Evolutionary conservation across 2,329 filamentous ascomycete species (phyloP).

Genomic region (Madurella fahalii): DNA sequence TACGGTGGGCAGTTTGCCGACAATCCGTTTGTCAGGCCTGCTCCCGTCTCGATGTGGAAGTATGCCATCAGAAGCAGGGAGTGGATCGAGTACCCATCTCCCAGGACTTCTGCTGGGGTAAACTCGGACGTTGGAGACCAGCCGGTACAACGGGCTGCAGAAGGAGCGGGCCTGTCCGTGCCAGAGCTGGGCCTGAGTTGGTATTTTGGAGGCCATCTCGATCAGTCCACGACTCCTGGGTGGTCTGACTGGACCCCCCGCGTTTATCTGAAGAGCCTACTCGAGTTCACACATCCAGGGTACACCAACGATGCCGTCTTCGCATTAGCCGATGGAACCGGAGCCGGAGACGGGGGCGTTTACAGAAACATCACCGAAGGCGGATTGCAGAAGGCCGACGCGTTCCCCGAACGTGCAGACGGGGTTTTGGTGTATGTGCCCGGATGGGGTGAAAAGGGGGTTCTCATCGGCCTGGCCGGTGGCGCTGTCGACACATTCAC

Average conservation of each 20-base stretch:
- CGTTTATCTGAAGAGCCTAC: slow-evolving; percentile 67
- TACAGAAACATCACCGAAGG: slow-evolving; percentile 73
- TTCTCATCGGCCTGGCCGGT: slow-evolving; percentile 68
- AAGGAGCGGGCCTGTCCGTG: slow-evolving; percentile 69
- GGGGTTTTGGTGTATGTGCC: slow-evolving; percentile 70
- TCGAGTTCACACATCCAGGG: slow-evolving; percentile 73
- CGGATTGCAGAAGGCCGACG: slow-evolving; percentile 60
- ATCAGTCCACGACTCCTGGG: slow-evolving; percentile 51
- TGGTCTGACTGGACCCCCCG: slow-evolving; percentile 64
- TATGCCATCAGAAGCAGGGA: slow-evolving; percentile 57
- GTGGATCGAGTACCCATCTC: slow-evolving; percentile 62
- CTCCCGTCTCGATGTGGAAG: slow-evolving; percentile 62
- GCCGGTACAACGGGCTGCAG: slow-evolving; percentile 64
- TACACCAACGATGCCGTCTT: slow-evolving; percentile 60
- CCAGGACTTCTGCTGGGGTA: slow-evolving; percentile 59
- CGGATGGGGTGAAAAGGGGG: slow-evolving; percentile 66
- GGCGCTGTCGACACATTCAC: slow-evolving; percentile 66
- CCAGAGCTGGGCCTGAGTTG: slow-evolving; percentile 66
- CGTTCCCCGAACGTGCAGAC: slow-evolving; percentile 71
- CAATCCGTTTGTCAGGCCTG: slow-evolving; percentile 52
- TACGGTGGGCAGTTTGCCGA: slow-evolving; percentile 74
- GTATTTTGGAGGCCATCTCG: slow-evolving; percentile 76
- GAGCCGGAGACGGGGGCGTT: slow-evolving; percentile 57
- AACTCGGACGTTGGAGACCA: slow-evolving; percentile 53
- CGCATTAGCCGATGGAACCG: slow-evolving; percentile 47